A percentile compares a stretch with the other conserved stretches of the same genome.
Evolutionary conservation across 1,284 basidiomycete species (phyloP).

Genomic region (Exobasidium rhododendri): DNA sequence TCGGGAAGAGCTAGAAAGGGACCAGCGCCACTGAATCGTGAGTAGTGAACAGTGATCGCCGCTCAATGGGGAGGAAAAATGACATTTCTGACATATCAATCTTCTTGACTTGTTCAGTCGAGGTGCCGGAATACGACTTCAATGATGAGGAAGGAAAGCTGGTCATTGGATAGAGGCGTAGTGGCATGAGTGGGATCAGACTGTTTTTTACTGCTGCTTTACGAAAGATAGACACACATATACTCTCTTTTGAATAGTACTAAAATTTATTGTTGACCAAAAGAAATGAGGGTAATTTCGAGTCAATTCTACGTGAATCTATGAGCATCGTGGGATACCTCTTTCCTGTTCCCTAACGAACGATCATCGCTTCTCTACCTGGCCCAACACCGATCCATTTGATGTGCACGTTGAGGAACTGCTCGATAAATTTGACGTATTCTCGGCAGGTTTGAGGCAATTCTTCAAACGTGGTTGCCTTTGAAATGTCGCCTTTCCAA

Average conservation of each 20-base stretch:
- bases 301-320: too few relatives aligned
- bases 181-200: not conserved
- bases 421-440: slow-evolving; percentile 86
- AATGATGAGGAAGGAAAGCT: slow-evolving; percentile 62
- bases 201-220: too few relatives aligned
- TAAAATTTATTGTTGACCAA: too few relatives aligned
- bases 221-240: too few relatives aligned
- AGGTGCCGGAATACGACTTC: slow-evolving; percentile 62
- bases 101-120: slow-evolving; percentile 63
- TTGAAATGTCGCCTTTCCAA: slow-evolving; percentile 79
- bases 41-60: slow-evolving; percentile 1
- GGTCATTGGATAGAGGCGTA: slow-evolving; percentile 71
- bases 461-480: slow-evolving; percentile 67
- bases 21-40: slow-evolving; percentile 62
- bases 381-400: slow-evolving; percentile 91
- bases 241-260: too few relatives aligned
- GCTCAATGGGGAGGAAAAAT: slow-evolving; percentile 11
- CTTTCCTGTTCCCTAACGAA: slow-evolving; percentile 17
- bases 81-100: slow-evolving; percentile 4
- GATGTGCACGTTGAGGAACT: slow-evolving; percentile 72
- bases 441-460: slow-evolving; percentile 80
- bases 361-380: slow-evolving; percentile 73
- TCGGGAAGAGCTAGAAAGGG: slow-evolving; percentile 94
- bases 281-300: too few relatives aligned
- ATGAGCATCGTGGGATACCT: too few relatives aligned